phyloP scores from a whole-genome alignment of 345 rosid genomes.

The Brassica rapa region DNA sequence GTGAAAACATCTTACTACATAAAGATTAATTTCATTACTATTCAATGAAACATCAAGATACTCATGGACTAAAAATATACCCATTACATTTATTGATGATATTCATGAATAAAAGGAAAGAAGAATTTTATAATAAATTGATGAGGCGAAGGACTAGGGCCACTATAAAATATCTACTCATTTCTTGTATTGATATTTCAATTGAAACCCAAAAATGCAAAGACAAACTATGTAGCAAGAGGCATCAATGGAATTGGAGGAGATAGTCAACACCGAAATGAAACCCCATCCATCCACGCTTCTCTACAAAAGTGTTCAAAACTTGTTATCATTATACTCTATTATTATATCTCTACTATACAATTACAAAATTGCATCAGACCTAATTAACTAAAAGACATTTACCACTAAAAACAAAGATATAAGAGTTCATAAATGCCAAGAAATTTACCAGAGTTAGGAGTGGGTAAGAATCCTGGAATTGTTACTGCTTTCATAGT shows the following conservation, averaged over 20 bases:
- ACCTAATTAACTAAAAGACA: background rate
- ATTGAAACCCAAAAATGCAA: slow-evolving; percentile 34
- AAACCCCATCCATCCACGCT: slow-evolving; percentile 33
- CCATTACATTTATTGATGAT: slow-evolving; percentile 39
- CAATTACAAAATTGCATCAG: background rate
- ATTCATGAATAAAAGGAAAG: slow-evolving; percentile 5
- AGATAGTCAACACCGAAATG: slow-evolving; percentile 58
- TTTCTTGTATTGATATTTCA: slow-evolving; percentile 39
- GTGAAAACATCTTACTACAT: background rate
- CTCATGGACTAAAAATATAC: slow-evolving; percentile 1
- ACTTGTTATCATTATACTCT: slow-evolving; percentile 36
- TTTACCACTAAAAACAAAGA: slow-evolving; percentile 9
- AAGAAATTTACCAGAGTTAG: background rate
- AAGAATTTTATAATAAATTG: slow-evolving; percentile 7
- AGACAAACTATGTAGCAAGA: slow-evolving; percentile 34
- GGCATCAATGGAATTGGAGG: slow-evolving; percentile 29
- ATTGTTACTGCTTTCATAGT: slow-evolving; percentile 3
- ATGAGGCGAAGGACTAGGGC: slow-evolving; percentile 45
- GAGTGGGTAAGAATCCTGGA: background rate
- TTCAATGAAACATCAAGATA: slow-evolving; percentile 23
- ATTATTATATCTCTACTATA: slow-evolving; percentile 18
- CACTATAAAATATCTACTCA: slow-evolving; percentile 38
- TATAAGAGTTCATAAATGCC: slow-evolving; percentile 7
- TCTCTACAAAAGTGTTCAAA: slow-evolving; percentile 39
- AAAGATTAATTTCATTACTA: background rate